Percentiles rank a stretch among this genome's conserved stretches.
Evolutionary conservation across 1,139 yeast species (phyloP).

Genomic region (Fermentozyma sake): DNA sequence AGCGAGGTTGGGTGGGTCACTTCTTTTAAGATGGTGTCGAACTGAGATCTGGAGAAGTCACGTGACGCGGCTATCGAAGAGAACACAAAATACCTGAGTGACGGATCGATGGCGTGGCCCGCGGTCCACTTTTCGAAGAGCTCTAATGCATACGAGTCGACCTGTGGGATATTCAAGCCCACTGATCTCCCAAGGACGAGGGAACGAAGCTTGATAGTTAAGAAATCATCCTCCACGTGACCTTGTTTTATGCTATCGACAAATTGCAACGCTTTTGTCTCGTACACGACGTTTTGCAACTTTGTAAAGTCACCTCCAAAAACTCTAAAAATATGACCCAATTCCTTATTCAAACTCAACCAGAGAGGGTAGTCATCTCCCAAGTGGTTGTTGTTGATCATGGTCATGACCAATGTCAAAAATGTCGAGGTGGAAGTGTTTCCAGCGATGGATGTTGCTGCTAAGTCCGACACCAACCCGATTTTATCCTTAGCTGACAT

Average conservation of each 20-base stretch:
- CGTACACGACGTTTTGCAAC: slow-evolving; percentile 35
- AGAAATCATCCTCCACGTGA: slow-evolving; percentile 31
- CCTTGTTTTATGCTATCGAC: slow-evolving; percentile 20
- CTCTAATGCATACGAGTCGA: slow-evolving; percentile 41
- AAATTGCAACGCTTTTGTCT: slow-evolving; percentile 26
- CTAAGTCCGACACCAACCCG: slow-evolving; percentile 62
- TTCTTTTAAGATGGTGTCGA: slow-evolving; percentile 45
- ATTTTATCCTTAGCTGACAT: slow-evolving; percentile 58
- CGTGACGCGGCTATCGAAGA: slow-evolving; percentile 44
- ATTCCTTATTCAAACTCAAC: slow-evolving; percentile 50
- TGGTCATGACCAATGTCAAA: slow-evolving; percentile 37
- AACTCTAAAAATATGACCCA: slow-evolving; percentile 38
- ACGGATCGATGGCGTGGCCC: slow-evolving; percentile 45
- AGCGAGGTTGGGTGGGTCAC: slow-evolving; percentile 54
- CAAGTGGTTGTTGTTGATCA: slow-evolving; percentile 39
- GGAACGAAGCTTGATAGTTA: slow-evolving; percentile 48
- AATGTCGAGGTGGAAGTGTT: slow-evolving; percentile 41
- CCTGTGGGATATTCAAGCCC: slow-evolving; percentile 41
- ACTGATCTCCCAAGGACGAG: slow-evolving; percentile 52
- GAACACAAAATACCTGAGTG: slow-evolving; percentile 52
- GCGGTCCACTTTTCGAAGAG: slow-evolving; percentile 35
- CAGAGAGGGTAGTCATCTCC: slow-evolving; percentile 59
- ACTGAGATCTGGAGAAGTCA: slow-evolving; percentile 38
- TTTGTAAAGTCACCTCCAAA: slow-evolving; percentile 41
- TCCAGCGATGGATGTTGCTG: slow-evolving; percentile 61